These are phyloP conservation scores for Populus tremula DNA, from an alignment of 345 rosid genomes.

Conservation along the genomic window DNA sequence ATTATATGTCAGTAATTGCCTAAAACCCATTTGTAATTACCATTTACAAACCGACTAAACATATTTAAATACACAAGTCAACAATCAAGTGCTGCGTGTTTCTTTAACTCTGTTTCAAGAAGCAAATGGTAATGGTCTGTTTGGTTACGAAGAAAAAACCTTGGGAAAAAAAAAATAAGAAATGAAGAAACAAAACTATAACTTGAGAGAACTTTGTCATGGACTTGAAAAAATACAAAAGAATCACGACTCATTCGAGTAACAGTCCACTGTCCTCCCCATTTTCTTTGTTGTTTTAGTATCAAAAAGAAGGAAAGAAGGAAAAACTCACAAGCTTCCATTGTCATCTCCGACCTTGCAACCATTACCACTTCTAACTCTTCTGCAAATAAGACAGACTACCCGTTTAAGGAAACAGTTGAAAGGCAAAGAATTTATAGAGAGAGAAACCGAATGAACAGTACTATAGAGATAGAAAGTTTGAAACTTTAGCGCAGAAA, in stretches of 20 bases:
- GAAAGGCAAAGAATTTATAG: slow-evolving; percentile 12
- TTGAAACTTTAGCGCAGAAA: background rate
- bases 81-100: background rate
- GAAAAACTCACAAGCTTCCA: slow-evolving; percentile 92
- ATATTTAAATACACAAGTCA: background rate
- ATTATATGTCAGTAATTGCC: background rate
- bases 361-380: slow-evolving; percentile 95
- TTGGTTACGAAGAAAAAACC: slow-evolving; percentile 17
- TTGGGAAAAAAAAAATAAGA: background rate
- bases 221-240: background rate
- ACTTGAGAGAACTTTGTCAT: background rate
- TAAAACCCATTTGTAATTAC: slow-evolving; percentile 11
- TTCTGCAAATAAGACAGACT: slow-evolving; percentile 49
- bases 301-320: slow-evolving; percentile 4
- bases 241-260: background rate
- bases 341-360: slow-evolving; percentile 98
- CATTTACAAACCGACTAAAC: background rate
- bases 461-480: slow-evolving; percentile 3
- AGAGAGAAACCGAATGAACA: slow-evolving; percentile 2
- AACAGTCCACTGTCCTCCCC: slow-evolving; percentile 12
- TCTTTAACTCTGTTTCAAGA: slow-evolving; percentile 1
- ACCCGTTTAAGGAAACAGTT: slow-evolving; percentile 33
- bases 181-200: background rate
- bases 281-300: slow-evolving; percentile 15
- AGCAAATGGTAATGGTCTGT: slow-evolving; percentile 14